These are phyloP conservation scores for Meredithiella fracta DNA, from an alignment of 2,329 filamentous ascomycete species.

Conservation along the genomic window DNA sequence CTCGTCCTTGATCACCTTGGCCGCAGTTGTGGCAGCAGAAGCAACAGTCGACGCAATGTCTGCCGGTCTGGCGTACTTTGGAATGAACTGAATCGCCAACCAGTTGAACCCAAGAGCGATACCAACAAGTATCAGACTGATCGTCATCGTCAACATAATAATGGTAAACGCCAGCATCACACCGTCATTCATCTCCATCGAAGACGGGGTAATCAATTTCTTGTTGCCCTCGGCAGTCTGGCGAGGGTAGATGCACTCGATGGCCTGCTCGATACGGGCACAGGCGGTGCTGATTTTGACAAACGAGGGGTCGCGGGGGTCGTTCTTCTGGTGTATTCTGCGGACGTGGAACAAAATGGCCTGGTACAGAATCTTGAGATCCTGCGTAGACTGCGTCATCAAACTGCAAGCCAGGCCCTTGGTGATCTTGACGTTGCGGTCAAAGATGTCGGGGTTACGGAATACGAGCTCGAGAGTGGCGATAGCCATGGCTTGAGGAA, in stretches of 20 bases:
- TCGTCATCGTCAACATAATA: conserved; percentile 48
- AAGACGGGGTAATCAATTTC: conserved; percentile 27
- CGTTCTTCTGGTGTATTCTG: conserved; percentile 84
- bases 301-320: conserved; percentile 82
- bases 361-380: conserved; percentile 63
- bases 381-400: conserved; percentile 88
- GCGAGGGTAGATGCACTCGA: conserved; percentile 79
- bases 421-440: conserved; percentile 86
- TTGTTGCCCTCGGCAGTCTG: conserved; percentile 48
- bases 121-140: conserved; percentile 31
- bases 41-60: background rate
- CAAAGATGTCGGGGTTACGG: conserved; percentile 73
- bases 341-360: conserved; percentile 65
- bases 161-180: conserved; percentile 52
- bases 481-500: conserved; percentile 94
- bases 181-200: conserved; percentile 40
- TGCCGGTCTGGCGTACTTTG: background rate
- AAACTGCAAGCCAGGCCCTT: conserved; percentile 84
- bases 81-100: conserved; percentile 10
- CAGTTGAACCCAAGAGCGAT: conserved; percentile 14
- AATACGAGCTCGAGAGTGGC: conserved; percentile 85
- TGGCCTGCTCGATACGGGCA: conserved; percentile 81
- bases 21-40: background rate
- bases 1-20: conserved; percentile 10
- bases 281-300: conserved; percentile 81